phyloP scores from a whole-genome alignment of 2,329 filamentous ascomycete species.

The Trichothecium roseum region DNA sequence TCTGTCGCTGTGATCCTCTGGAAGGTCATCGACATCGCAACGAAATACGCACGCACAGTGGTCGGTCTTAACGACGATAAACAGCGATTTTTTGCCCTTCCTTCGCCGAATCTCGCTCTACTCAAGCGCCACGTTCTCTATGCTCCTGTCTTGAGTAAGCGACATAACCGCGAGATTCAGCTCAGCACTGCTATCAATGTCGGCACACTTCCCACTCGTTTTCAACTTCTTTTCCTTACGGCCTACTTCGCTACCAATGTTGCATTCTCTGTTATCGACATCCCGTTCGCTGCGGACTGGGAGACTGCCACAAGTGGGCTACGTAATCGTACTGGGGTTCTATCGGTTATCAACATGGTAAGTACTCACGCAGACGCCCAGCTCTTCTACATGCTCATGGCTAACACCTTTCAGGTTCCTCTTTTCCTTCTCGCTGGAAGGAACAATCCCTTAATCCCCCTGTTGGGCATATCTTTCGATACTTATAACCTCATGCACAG shows the following conservation, averaged over 20 bases:
- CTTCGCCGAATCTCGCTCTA: conserved; percentile 42
- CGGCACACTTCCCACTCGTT: conserved; percentile 50
- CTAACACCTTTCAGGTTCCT: conserved; percentile 34
- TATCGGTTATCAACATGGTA: conserved; percentile 68
- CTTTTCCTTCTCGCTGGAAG: conserved; percentile 64
- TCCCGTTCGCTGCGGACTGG: conserved; percentile 44
- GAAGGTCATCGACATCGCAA: conserved; percentile 49
- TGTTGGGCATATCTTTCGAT: conserved; percentile 68
- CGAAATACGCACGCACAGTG: conserved; percentile 61
- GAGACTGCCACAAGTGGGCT: conserved; percentile 36
- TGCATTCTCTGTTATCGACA: conserved; percentile 56
- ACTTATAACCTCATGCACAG: conserved; percentile 75
- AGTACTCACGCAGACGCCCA: conserved; percentile 4
- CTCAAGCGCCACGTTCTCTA: conserved; percentile 68
- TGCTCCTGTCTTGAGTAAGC: conserved; percentile 49
- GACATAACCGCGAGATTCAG: conserved; percentile 54
- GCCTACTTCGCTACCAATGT: conserved; percentile 49
- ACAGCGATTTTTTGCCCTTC: conserved; percentile 66
- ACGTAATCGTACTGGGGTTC: conserved; percentile 58
- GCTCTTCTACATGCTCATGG: background rate
- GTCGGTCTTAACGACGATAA: conserved; percentile 68
- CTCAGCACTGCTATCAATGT: conserved; percentile 46
- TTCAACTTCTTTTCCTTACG: conserved; percentile 45
- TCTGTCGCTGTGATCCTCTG: conserved; percentile 55
- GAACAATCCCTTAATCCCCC: conserved; percentile 67